phyloP scores from a whole-genome alignment of 2,329 filamentous ascomycete genomes.

The Phaeoacremonium minimum region DNA sequence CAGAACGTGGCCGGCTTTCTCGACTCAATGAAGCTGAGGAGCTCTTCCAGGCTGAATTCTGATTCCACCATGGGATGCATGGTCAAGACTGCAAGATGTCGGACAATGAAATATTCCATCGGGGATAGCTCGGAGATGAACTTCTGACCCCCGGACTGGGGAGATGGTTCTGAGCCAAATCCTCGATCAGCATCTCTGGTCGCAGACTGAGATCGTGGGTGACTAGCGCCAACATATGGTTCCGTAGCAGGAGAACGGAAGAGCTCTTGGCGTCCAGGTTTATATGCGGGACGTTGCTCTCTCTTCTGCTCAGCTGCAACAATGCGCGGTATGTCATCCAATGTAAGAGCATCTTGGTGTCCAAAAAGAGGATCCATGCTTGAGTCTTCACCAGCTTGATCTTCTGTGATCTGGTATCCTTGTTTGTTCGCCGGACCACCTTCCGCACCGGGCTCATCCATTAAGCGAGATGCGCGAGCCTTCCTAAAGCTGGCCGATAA shows the following conservation, averaged over 20 bases:
- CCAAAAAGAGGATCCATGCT: constrained; percentile 85
- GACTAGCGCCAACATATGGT: constrained; percentile 64
- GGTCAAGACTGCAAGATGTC: constrained; percentile 88
- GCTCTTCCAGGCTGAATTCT: constrained; percentile 89
- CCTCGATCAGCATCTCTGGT: constrained; percentile 48
- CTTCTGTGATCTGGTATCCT: constrained; percentile 73
- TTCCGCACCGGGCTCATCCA: constrained; percentile 75
- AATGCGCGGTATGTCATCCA: constrained; percentile 95
- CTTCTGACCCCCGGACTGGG: constrained; percentile 59
- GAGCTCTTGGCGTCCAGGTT: constrained; percentile 66
- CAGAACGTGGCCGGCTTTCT: constrained; percentile 88
- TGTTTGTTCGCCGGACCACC: constrained; percentile 49
- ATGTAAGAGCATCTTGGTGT: constrained; percentile 82
- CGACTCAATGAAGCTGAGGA: constrained; percentile 88
- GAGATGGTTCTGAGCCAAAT: constrained; percentile 45
- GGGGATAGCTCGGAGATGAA: constrained; percentile 97
- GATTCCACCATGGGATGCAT: constrained; percentile 90
- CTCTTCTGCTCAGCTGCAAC: constrained; percentile 93
- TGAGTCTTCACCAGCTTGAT: constrained; percentile 66
- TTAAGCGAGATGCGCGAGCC: constrained; percentile 84
- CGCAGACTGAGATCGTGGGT: constrained; percentile 57
- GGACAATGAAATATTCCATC: constrained; percentile 94
- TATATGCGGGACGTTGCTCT: constrained; percentile 74
- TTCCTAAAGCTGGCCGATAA: constrained; percentile 90
- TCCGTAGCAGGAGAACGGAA: constrained; percentile 54